These are phyloP conservation scores for Sanghuangporus baumii DNA, from an alignment of 1,284 basidiomycete species.

Conservation along the genomic window DNA sequence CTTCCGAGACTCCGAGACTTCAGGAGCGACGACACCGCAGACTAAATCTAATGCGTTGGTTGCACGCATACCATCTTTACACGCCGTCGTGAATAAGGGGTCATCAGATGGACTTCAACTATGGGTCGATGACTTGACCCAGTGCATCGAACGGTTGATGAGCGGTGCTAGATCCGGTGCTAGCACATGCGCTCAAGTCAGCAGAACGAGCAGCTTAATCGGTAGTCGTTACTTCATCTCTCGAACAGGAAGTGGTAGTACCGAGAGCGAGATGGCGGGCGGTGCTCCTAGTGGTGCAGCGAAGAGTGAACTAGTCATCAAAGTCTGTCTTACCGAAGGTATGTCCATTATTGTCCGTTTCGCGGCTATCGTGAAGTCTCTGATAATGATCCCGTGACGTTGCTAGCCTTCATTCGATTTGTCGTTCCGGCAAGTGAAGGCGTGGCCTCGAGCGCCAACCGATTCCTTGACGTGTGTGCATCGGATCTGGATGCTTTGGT, in stretches of 20 bases:
- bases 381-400: neutral
- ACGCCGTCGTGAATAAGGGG: slow-evolving; percentile 57
- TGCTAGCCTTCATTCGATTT: slow-evolving; percentile 38
- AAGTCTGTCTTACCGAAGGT: slow-evolving; percentile 57
- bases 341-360: slow-evolving; percentile 6
- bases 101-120: slow-evolving; percentile 74
- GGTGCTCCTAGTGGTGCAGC: slow-evolving; percentile 25
- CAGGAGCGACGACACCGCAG: neutral
- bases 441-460: neutral
- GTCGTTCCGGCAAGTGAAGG: slow-evolving; percentile 28
- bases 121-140: slow-evolving; percentile 79
- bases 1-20: neutral
- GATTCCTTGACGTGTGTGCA: slow-evolving; percentile 44
- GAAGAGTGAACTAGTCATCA: slow-evolving; percentile 43
- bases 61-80: slow-evolving; percentile 60
- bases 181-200: slow-evolving; percentile 29
- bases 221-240: slow-evolving; percentile 79
- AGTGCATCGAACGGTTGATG: slow-evolving; percentile 47
- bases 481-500: slow-evolving; percentile 62
- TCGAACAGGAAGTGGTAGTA: slow-evolving; percentile 41
- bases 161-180: slow-evolving; percentile 28
- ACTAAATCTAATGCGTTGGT: slow-evolving; percentile 19
- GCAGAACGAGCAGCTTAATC: slow-evolving; percentile 66
- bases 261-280: slow-evolving; percentile 29
- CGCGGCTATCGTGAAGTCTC: neutral